Percentiles rank a stretch among this genome's conserved stretches.
Conservation (phyloP, 2,329 filamentous ascomycete species). For the Thielaviopsis cerberus region DNA sequence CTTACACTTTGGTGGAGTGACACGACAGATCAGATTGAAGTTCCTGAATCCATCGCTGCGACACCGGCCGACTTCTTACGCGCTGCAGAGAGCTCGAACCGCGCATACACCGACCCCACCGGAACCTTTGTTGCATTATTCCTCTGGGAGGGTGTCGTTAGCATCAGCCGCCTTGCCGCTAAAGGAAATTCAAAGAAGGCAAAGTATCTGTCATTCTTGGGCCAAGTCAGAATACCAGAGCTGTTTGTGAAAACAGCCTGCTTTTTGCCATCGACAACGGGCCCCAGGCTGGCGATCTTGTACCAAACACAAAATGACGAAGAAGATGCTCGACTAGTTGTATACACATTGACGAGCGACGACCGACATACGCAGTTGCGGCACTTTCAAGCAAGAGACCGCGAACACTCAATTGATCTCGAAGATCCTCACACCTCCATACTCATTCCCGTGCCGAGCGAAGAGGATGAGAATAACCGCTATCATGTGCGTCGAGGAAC, state of each 20-base stretch:
- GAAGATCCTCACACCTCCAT: conserved; percentile 38
- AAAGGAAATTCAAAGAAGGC: neutral
- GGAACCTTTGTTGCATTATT: conserved; percentile 41
- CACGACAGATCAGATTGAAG: conserved; percentile 30
- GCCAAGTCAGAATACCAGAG: conserved; percentile 38
- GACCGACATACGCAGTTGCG: conserved; percentile 36
- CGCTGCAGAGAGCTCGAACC: conserved; percentile 65
- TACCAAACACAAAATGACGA: conserved; percentile 35
- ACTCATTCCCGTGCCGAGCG: conserved; percentile 41
- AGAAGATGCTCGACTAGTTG: conserved; percentile 35
- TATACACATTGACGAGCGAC: conserved; percentile 40
- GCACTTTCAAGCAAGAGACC: conserved; percentile 37
- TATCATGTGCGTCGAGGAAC: conserved; percentile 39
- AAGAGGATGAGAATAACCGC: conserved; percentile 36
- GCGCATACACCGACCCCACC: conserved; percentile 68
- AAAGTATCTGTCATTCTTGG: conserved; percentile 19
- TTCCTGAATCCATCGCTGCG: conserved; percentile 33
- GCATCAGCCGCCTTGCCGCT: conserved; percentile 32
- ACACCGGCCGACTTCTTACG: conserved; percentile 42
- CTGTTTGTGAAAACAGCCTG: conserved; percentile 40
- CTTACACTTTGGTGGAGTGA: conserved; percentile 76
- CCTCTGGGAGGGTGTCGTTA: conserved; percentile 41
- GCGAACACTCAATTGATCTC: conserved; percentile 34
- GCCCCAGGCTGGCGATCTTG: conserved; percentile 38
- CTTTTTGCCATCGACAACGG: conserved; percentile 39